Evolutionary conservation across 1,139 yeast species (phyloP), one percentile per base, ranked within the genome.

Genomic region (Sugiyamaella sp.): DNA sequence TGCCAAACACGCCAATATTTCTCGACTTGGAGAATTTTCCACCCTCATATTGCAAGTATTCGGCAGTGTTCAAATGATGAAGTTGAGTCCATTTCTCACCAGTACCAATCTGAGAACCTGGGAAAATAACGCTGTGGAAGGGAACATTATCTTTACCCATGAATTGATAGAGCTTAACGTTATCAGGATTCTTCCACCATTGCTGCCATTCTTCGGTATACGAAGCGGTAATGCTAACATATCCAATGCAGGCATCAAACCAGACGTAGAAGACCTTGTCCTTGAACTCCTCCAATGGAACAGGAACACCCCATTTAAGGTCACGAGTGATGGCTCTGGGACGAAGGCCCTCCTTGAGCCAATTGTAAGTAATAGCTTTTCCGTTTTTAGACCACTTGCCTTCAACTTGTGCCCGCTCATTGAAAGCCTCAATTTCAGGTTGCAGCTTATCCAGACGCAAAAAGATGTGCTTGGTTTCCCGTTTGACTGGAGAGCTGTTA

Each of bases 131-230:
- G 1, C 97, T 87, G 69, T 93, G 99, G 89, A 93, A 93, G 39
- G 98, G 98, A 63, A 91, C 97, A 67, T 93, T 93, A 72, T 93
- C 99, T 74, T 93, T 93, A 75, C 99, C 99, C 99, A 93, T 93
- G 72, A 93, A 93, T 76, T 93, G 99, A 71, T 88, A 90, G 61
- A 95, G 77, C 63, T 87, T 76, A 60, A 93, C 97, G 52, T 84
- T 73, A 54, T 90, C 90, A 19, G 96, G 95, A 68, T 87, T 79
- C 73, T 83, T 86, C 99, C 99, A 93, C 95, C 96, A 87, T 66
- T 80, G 69, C 80, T 89, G 82, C 81, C 91, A 88, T 21, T 81
- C 81, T 56, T 87, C 80, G 59, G 90, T 86, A 73, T 91, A 95
- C 71, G 86, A 87, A 29, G 98, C 97, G 39, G 99, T 95, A 66